A percentile compares a stretch with the other conserved stretches of the same genome.
These are phyloP conservation scores for Pezicula carpinea DNA, from an alignment of 2,329 filamentous ascomycete species.

Conservation along the genomic window DNA sequence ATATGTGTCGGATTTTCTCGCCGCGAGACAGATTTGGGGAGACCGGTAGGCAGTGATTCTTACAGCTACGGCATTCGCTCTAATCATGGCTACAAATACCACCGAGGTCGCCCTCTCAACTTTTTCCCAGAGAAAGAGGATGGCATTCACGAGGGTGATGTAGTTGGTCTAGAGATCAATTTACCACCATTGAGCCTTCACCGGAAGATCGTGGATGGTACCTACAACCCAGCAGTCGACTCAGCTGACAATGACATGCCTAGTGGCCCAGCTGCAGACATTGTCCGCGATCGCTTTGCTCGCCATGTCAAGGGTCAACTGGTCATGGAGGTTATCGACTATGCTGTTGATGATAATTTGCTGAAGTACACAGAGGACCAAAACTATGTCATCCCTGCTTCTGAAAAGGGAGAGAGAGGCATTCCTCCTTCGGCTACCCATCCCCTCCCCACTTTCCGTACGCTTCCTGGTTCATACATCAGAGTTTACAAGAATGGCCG, in stretches of 20 bases:
- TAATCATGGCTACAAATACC: conserved; percentile 73
- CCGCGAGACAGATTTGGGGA: conserved; percentile 75
- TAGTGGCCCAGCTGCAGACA: conserved; percentile 63
- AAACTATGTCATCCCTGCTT: conserved; percentile 38
- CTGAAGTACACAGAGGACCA: conserved; percentile 77
- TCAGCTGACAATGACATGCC: conserved; percentile 50
- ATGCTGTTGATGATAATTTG: conserved; percentile 80
- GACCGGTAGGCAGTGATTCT: conserved; percentile 79
- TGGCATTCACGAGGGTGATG: conserved; percentile 81
- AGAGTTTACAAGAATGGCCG: conserved; percentile 91
- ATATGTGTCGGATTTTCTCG: conserved; percentile 85
- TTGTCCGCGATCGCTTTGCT: conserved; percentile 91
- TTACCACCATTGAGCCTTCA: conserved; percentile 83
- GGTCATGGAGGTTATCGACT: conserved; percentile 91
- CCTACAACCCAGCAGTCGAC: conserved; percentile 84
- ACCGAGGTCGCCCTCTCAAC: no score
- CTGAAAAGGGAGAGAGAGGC: conserved; percentile 35
- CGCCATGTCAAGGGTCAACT: conserved; percentile 91
- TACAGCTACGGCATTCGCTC: conserved; percentile 94
- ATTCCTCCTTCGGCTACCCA: conserved; percentile 69
- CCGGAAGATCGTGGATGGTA: conserved; percentile 79
- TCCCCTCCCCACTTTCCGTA: conserved; percentile 69
- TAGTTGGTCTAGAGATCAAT: conserved; percentile 89
- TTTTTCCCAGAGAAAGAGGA: no score
- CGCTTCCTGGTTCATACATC: conserved; percentile 80